Percentiles rank a stretch among this genome's conserved stretches.
These are phyloP conservation scores for Lipomyces mesembrius DNA, from an alignment of 805 yeast species.

Conservation along the genomic window DNA sequence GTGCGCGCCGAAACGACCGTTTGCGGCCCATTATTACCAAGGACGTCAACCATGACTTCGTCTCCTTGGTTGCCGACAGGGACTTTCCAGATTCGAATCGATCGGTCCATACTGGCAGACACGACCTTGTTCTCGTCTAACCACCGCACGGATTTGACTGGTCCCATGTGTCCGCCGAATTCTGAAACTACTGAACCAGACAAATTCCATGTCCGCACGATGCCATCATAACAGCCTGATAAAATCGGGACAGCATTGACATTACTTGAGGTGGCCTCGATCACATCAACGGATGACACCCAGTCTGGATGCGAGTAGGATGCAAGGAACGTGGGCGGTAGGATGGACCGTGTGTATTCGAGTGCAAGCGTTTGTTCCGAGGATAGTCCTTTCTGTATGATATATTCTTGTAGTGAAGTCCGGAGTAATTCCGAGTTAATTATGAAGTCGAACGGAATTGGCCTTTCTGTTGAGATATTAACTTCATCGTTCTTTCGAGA, in stretches of 20 bases:
- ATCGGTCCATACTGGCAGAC: slow-evolving; percentile 87
- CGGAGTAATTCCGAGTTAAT: slow-evolving; percentile 75
- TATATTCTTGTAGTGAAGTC: slow-evolving; percentile 77
- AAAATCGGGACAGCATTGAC: slow-evolving; percentile 56
- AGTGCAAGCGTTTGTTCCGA: slow-evolving; percentile 76
- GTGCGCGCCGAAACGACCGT: slow-evolving; percentile 23
- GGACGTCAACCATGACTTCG: slow-evolving; percentile 47
- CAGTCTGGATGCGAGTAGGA: slow-evolving; percentile 93
- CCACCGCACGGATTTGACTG: slow-evolving; percentile 83
- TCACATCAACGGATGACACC: slow-evolving; percentile 73
- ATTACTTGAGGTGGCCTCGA: slow-evolving; percentile 42
- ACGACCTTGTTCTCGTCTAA: slow-evolving; percentile 74
- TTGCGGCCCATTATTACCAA: slow-evolving; percentile 44
- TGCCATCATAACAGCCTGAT: slow-evolving; percentile 93
- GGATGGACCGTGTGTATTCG: slow-evolving; percentile 88
- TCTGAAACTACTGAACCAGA: slow-evolving; percentile 81
- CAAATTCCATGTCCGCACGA: slow-evolving; percentile 84
- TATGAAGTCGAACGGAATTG: slow-evolving; percentile 91
- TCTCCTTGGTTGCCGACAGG: slow-evolving; percentile 55
- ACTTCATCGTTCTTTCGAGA: background rate
- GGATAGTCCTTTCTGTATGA: slow-evolving; percentile 75
- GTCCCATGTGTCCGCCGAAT: slow-evolving; percentile 84
- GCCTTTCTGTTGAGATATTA: slow-evolving; percentile 47
- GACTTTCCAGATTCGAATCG: slow-evolving; percentile 80
- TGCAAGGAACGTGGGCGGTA: slow-evolving; percentile 92